Base-by-base conservation (phyloP, 2,329 filamentous ascomycete genomes). In the Microdochium nivale region DNA sequence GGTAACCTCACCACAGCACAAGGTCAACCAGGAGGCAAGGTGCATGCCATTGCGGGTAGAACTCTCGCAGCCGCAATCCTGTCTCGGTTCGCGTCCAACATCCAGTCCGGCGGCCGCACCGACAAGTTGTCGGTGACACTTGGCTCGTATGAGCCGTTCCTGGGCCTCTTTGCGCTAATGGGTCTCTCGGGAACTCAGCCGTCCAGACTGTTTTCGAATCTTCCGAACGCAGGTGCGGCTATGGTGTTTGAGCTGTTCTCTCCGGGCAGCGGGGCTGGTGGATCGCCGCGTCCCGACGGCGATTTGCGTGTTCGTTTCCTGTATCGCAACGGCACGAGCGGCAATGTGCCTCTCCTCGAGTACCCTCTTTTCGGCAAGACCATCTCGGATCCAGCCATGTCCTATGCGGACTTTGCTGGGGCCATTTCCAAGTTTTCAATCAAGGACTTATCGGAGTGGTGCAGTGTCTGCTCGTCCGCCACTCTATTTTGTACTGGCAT, bases 201-300 rank as follows among this genome's bases (percentile, higher is more conserved):
- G 61, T 74, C 69, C n/a, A 73, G 77, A 3, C 64, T 83, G 0
- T 76, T 71, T 62, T 47, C 62, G 53, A 30, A 63, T 56, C 56
- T 82, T 14, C 83, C 87, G 0, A 77, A 84, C 56, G 88, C 90
- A 35, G 90, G 89, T 0, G 84, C 83, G 1, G 78, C 81, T 40
- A 85, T 95, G 77, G 73, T 80, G 0, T 90, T 94, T 62, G 90
- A 96, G 69, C 65, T 84, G 4, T 24, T 53, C 53, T 53, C 61
- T 2, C 25, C 46, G 1, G 14, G 24, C 46, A 16, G 16, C 10
- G 24, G n/a, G 24, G 24, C 10, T 14, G n/a, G 30, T 21, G 24
- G 10, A 13, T 8, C n/a, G 3, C n/a, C 19, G 10, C n/a, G 24
- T 9, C 71, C 72, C 0, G 47, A 56, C 2, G 52, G 57, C 0